A percentile compares a stretch with the other conserved stretches of the same genome.
Conservation (phyloP, 305 asterid genomes). For the Ruellia speciosa region DNA sequence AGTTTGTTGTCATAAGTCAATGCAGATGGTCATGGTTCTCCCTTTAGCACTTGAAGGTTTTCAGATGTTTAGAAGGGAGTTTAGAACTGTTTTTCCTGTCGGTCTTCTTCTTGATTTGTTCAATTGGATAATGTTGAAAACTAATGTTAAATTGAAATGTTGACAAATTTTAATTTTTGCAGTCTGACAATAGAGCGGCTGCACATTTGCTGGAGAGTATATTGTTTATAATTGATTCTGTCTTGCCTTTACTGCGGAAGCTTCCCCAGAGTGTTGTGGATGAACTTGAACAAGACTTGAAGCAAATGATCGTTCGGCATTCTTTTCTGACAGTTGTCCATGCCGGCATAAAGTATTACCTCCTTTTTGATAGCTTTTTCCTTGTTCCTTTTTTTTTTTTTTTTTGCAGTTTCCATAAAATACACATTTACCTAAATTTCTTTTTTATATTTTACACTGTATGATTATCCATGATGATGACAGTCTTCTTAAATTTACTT, state of each 20-base stretch:
- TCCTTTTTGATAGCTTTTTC: constrained; percentile 17
- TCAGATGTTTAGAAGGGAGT: background rate
- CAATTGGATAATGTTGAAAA: too few species aligned
- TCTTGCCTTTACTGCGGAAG: constrained; percentile 85
- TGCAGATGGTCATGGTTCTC: background rate
- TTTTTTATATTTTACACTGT: constrained; percentile 12
- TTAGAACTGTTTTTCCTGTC: background rate
- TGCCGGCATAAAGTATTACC: constrained; percentile 83
- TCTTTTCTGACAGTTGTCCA: constrained; percentile 96
- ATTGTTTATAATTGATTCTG: constrained; percentile 80
- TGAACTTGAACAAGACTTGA: constrained; percentile 94
- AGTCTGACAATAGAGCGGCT: constrained; percentile 81
- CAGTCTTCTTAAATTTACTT: background rate
- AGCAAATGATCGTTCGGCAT: constrained; percentile 98
- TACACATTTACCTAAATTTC: constrained; percentile 7
- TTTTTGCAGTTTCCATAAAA: constrained; percentile 6
- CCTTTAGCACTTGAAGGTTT: background rate
- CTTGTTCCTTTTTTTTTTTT: constrained; percentile 1
- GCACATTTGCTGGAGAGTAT: constrained; percentile 96
- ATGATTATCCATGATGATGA: constrained; percentile 14
- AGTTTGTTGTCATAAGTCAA: too few species aligned
- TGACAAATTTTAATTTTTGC: constrained; percentile 31
- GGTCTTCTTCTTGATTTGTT: background rate
- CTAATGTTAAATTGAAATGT: background rate
- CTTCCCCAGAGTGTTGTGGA: constrained; percentile 70